phyloP scores from a whole-genome alignment of 805 yeast genomes.

The Groenewaldozyma tartarivorans region DNA sequence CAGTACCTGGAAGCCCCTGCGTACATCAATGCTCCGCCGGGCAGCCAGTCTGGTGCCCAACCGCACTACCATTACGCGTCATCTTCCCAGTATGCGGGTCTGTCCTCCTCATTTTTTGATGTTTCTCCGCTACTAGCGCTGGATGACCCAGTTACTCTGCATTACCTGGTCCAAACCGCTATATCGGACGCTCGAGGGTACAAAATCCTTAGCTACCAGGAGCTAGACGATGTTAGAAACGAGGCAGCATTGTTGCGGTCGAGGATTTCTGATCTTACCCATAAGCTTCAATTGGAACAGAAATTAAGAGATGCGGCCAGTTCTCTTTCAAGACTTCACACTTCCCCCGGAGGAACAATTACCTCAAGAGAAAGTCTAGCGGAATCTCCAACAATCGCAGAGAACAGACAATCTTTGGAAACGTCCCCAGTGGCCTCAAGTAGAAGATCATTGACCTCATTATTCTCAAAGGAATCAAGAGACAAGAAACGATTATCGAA shows the following conservation, averaged over 20 bases:
- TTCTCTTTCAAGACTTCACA: conserved; percentile 16
- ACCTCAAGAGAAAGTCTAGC: no score
- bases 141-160: conserved; percentile 17
- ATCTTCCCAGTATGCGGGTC: conserved; percentile 1
- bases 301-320: conserved; percentile 21
- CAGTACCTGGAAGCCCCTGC: conserved; percentile 18
- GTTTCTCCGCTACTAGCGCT: conserved; percentile 19
- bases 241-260: conserved; percentile 11
- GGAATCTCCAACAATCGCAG: conserved; percentile 4
- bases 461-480: background rate
- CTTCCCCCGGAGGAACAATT: background rate
- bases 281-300: conserved; percentile 17
- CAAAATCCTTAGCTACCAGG: conserved; percentile 18
- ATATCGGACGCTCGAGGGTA: conserved; percentile 20
- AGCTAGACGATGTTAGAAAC: conserved; percentile 17
- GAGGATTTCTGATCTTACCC: conserved; percentile 13
- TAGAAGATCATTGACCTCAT: background rate
- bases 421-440: background rate
- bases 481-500: conserved; percentile 17
- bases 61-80: conserved; percentile 1
- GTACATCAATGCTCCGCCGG: background rate
- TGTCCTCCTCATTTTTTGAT: conserved; percentile 15
- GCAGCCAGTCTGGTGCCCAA: no score
- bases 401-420: conserved; percentile 4
- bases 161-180: conserved; percentile 21